These are phyloP conservation scores for Roridomyces roridus DNA, from an alignment of 768 basidiomycete genomes.

Conservation along the genomic window DNA sequence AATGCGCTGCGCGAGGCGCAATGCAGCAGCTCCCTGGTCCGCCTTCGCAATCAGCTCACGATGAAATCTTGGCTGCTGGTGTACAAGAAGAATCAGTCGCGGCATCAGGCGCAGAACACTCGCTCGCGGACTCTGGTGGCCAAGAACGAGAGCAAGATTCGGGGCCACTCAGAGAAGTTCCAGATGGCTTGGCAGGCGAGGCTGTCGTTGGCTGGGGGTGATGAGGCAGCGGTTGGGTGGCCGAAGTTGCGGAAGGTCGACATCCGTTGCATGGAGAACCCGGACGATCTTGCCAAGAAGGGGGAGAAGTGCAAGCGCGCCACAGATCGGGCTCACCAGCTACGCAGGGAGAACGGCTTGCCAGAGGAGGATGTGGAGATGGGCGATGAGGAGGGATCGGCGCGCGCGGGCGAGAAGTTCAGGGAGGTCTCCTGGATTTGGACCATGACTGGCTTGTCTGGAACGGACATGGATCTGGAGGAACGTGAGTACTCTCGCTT, in stretches of 20 bases:
- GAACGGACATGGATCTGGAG: neutral
- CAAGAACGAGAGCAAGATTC: conserved; percentile 10
- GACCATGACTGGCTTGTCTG: neutral
- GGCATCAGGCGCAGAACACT: conserved; percentile 9
- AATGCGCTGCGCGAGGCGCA: conserved; percentile 9
- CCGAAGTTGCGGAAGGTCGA: neutral
- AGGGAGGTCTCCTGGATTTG: no score
- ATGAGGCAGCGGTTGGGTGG: neutral
- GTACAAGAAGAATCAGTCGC: neutral
- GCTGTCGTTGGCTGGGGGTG: neutral
- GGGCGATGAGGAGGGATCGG: neutral
- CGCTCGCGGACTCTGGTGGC: conserved; percentile 1
- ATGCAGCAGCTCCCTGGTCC: neutral
- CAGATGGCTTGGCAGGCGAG: conserved; percentile 7
- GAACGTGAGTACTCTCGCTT: neutral
- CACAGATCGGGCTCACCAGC: neutral
- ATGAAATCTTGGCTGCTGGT: neutral
- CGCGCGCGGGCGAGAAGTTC: no score
- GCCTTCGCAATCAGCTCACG: conserved; percentile 5
- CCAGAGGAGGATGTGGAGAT: neutral
- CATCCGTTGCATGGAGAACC: neutral
- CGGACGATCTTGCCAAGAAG: neutral
- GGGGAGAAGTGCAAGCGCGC: neutral
- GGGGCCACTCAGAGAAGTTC: conserved; percentile 5
- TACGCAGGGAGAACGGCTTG: no score